These are phyloP conservation scores for Aspergillus fumigatiaffinis DNA, from an alignment of 2,329 filamentous ascomycete species.

Conservation along the genomic window DNA sequence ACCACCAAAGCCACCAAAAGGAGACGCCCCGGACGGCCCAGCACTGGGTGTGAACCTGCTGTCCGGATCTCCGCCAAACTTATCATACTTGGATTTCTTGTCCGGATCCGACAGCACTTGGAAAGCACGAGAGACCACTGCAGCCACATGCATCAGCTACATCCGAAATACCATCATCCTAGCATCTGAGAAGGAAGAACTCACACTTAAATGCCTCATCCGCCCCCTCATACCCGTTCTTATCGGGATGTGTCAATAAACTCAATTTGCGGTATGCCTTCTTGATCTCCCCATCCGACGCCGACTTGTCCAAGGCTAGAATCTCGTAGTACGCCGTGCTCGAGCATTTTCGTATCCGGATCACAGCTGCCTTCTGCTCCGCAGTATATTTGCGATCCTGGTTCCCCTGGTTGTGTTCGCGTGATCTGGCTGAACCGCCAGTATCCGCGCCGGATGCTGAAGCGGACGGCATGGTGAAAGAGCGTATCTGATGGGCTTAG, in stretches of 20 bases:
- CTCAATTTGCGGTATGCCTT: constrained; percentile 96
- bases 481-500: not conserved
- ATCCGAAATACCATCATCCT: constrained; percentile 45
- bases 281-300: constrained; percentile 81
- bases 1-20: constrained; percentile 43
- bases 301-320: constrained; percentile 65
- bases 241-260: constrained; percentile 94
- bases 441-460: constrained; percentile 45
- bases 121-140: constrained; percentile 87
- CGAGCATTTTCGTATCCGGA: constrained; percentile 79
- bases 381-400: constrained; percentile 66
- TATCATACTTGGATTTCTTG: constrained; percentile 84
- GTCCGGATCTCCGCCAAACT: constrained; percentile 88
- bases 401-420: constrained; percentile 49
- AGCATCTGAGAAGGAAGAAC: constrained; percentile 22
- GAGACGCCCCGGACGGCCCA: constrained; percentile 37
- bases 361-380: constrained; percentile 87
- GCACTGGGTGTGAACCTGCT: constrained; percentile 66
- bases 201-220: constrained; percentile 95
- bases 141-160: constrained; percentile 52
- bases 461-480: constrained; percentile 38
- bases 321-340: constrained; percentile 96
- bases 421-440: constrained; percentile 41
- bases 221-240: constrained; percentile 92
- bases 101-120: constrained; percentile 89